Conservation (phyloP, 305 asterid species). For the Withania somnifera region DNA sequence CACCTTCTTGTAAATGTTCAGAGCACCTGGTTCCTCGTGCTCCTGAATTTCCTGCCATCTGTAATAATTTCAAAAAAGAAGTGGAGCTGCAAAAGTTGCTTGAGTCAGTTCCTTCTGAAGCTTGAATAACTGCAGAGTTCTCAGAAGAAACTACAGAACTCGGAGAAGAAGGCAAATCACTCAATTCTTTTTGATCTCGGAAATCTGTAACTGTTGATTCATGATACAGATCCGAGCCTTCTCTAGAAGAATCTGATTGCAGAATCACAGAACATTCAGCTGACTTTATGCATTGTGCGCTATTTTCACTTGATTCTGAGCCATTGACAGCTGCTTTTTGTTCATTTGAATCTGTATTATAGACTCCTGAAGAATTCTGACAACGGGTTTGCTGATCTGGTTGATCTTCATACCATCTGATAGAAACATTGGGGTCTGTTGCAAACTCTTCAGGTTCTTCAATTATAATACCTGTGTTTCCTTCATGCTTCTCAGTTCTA, state of each 20-base stretch:
- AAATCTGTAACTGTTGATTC: conserved; percentile 29
- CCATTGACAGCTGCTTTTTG: conserved; percentile 22
- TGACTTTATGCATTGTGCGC: conserved; percentile 18
- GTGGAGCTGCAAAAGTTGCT: conserved; percentile 21
- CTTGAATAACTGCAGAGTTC: conserved; percentile 41
- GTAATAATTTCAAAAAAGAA: conserved; percentile 47
- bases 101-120: conserved; percentile 38
- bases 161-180: conserved; percentile 62
- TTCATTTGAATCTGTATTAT: conserved; percentile 20
- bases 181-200: conserved; percentile 40
- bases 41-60: conserved; percentile 47
- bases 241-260: conserved; percentile 26
- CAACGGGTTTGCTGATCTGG: conserved; percentile 21
- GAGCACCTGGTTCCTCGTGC: conserved; percentile 26
- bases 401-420: conserved; percentile 33
- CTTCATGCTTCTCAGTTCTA: conserved; percentile 27
- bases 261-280: conserved; percentile 23
- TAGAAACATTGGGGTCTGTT: conserved; percentile 31
- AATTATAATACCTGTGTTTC: conserved; percentile 17
- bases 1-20: conserved; percentile 26
- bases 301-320: conserved; percentile 14
- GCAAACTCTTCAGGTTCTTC: conserved; percentile 40
- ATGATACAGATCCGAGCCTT: conserved; percentile 26
- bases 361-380: conserved; percentile 26
- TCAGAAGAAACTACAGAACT: conserved; percentile 58